phyloP scores from a whole-genome alignment of 2,329 filamentous ascomycete genomes.

The Aspergillus hortae region DNA sequence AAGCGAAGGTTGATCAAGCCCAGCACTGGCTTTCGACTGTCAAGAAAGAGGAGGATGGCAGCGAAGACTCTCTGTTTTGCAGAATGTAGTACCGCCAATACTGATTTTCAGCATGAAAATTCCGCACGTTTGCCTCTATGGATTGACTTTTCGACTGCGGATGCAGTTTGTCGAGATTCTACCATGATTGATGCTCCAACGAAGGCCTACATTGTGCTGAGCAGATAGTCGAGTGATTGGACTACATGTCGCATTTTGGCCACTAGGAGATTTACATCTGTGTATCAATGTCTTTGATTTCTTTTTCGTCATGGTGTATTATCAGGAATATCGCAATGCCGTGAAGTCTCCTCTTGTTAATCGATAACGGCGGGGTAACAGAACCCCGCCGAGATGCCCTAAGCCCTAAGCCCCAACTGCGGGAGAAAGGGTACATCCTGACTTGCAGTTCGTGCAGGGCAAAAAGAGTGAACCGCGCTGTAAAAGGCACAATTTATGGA shows the following conservation, averaged over 20 bases:
- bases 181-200: too few species aligned
- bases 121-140: too few species aligned
- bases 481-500: not conserved
- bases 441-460: not conserved
- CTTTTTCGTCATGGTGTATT: not conserved
- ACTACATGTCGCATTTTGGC: too few species aligned
- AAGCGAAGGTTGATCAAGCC: slow-evolving; percentile 32
- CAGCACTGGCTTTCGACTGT: slow-evolving; percentile 27
- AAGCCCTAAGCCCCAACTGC: slow-evolving; percentile 30
- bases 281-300: not conserved
- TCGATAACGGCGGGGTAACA: slow-evolving; percentile 19
- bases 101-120: not conserved
- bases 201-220: too few species aligned
- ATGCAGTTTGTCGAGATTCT: too few species aligned
- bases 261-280: too few species aligned
- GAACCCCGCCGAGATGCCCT: slow-evolving; percentile 30
- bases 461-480: not conserved
- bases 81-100: not conserved
- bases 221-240: too few species aligned
- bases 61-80: not conserved
- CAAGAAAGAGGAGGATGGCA: slow-evolving; percentile 14
- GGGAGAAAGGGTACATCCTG: not conserved
- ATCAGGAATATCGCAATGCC: not conserved
- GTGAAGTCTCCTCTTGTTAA: not conserved
- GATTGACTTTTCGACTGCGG: too few species aligned